Evolutionary conservation across 306 rosid genomes (phyloP), one percentile per base, ranked within the genome.

Genomic region (Arachis hypogaea): DNA sequence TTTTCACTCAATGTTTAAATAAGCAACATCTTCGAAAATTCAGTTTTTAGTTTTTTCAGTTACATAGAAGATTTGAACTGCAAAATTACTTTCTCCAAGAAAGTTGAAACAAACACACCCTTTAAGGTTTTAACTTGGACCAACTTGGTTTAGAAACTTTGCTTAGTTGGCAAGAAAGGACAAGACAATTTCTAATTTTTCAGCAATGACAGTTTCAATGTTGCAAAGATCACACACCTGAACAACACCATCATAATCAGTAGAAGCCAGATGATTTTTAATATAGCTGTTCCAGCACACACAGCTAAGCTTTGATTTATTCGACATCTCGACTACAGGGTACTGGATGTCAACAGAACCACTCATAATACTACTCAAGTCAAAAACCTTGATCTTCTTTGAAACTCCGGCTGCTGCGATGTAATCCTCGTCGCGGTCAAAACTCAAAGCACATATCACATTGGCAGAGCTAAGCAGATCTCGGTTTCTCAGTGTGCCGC

Each of bases 391-490:
- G 63, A 95, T 88, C 74, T 92, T 95, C 90, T 90, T 92, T 45
- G 97, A 86, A 72, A 95, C 88, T 79, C 98, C 99, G 41, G 93
- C 99, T 46, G 96, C 88, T 40, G 99, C 98, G 68, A 95, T 88
- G 78, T 92, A 87, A 66, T 95, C 98, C 69, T 92, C 96, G 46
- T 95, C 99, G 6, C 97, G 88, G 81, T 95, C 93, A 69, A 95
- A 92, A 83, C 98, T 88, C 78, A 95, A 85, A 59, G 99, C 95
- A 68, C 98, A 95, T 66, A 92, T 87, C 45, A 88, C 93, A 79
- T 90, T 90, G 44, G 96, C 67, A 59, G 92, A 85, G 77, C 75
- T 82, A 63, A 82, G 96, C 45, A 95, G 86, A 81, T 90, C 99
- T 38, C 80, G 82, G 67, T 86, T 87, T 81, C 97, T 88, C 76